Evolutionary conservation across 73 alveolate species (phyloP), one percentile per base, ranked within the genome.

Genomic region (Blepharisma stoltei): DNA sequence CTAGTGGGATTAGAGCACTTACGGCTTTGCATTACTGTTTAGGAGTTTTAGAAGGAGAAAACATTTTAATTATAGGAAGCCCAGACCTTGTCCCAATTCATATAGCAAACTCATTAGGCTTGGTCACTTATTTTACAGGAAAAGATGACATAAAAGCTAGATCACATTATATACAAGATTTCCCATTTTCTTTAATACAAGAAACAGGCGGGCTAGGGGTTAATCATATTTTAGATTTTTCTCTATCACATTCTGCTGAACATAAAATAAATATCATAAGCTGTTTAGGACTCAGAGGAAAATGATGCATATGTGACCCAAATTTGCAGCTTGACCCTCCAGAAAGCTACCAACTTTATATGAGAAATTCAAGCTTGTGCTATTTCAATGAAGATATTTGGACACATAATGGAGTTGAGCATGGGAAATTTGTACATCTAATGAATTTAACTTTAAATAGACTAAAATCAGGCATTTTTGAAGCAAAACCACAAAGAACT

Each of bases 121-220:
- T 50, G n/a, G 21, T 18, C 21, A 18, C 21, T 50, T 50, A 14
- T 50, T 50, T 14, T 18, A 2, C n/a, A 11, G n/a, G 27, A 14
- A 50, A 50, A 50, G 65, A 50, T 14, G 65, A 50, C 65, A 11
- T 50, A 11, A 50, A 50, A 4, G n/a, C 65, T 1, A 50, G 21
- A 50, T 14, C 65, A 14, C 27, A 14, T 11, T 14, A 50, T 14
- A 11, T 50, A 14, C 27, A 11, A 50, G 21, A 18, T 50, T 50
- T 50, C 21, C 65, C 65, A 14, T 11, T 14, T 14, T 18, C n/a
- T 50, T 18, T 50, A 14, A 11, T 50, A 18, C n/a, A 18, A 14
- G 65, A 50, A 50, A 50, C 65, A 50, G 65, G 65, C n/a, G 65
- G 65, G 21, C 65, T 50, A 18, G 65, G 65, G n/a, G 65, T 50